phyloP scores from a whole-genome alignment of 1,139 yeast species.

The Petasospora rhodanensis region DNA sequence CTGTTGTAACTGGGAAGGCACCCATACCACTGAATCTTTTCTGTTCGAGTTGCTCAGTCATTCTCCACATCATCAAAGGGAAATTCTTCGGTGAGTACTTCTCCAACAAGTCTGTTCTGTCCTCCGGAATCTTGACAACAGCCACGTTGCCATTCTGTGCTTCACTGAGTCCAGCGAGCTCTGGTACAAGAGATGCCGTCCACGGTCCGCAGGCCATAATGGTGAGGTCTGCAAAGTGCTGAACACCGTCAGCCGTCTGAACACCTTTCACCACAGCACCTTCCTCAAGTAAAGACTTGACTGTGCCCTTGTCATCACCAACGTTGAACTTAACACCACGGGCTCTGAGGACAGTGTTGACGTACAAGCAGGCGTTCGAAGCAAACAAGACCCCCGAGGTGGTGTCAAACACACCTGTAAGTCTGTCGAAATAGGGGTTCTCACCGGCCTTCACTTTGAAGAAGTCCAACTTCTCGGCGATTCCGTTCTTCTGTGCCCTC shows the following conservation, averaged over 20 bases:
- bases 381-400: constrained; percentile 37
- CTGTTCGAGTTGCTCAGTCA: constrained; percentile 20
- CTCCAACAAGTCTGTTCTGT: constrained; percentile 26
- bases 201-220: constrained; percentile 21
- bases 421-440: constrained; percentile 4
- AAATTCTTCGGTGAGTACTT: constrained; percentile 28
- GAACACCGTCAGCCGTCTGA: constrained; percentile 13
- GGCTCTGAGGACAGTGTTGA: constrained; percentile 21
- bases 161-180: constrained; percentile 30
- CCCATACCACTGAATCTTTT: constrained; percentile 15
- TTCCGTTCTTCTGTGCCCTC: constrained; percentile 29
- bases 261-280: constrained; percentile 15
- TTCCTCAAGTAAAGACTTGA: constrained; percentile 4
- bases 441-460: constrained; percentile 16
- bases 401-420: constrained; percentile 32
- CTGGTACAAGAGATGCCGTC: constrained; percentile 19
- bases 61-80: constrained; percentile 28
- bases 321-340: constrained; percentile 18
- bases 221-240: constrained; percentile 25
- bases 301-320: constrained; percentile 12
- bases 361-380: constrained; percentile 31
- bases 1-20: constrained; percentile 24
- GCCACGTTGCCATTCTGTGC: constrained; percentile 34
- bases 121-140: constrained; percentile 27
- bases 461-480: constrained; percentile 23